Percentiles rank a stretch among this genome's conserved stretches.
phyloP scores from a whole-genome alignment of 495 filamentous ascomycete genomes.

The Pseudevernia furfuracea region DNA sequence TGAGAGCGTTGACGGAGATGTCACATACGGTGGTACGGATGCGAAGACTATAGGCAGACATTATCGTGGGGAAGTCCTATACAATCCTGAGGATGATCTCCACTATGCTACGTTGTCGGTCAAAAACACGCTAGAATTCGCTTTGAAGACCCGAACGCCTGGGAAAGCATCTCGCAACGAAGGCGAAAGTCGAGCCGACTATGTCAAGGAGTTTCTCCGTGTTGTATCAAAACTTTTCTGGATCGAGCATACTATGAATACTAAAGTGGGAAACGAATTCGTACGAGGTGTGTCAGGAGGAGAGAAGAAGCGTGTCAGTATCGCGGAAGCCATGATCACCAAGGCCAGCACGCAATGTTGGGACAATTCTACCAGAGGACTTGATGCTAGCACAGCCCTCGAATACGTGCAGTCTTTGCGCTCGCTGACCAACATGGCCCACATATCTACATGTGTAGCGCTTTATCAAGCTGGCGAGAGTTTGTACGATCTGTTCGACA shows the following conservation, averaged over 20 bases:
- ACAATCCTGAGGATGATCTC: slow-evolving; percentile 67
- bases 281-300: slow-evolving; percentile 64
- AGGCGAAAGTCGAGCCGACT: slow-evolving; percentile 54
- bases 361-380: slow-evolving; percentile 62
- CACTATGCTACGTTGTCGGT: slow-evolving; percentile 71
- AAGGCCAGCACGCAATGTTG: slow-evolving; percentile 58
- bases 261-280: slow-evolving; percentile 59
- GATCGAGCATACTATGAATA: slow-evolving; percentile 61
- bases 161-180: slow-evolving; percentile 52
- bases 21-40: slow-evolving; percentile 69
- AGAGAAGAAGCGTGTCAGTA: slow-evolving; percentile 65
- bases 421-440: slow-evolving; percentile 53
- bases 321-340: slow-evolving; percentile 61
- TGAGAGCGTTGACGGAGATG: slow-evolving; percentile 66
- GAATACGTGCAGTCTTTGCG: slow-evolving; percentile 59
- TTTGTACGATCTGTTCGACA: slow-evolving; percentile 63
- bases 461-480: slow-evolving; percentile 67
- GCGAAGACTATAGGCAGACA: slow-evolving; percentile 52
- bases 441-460: slow-evolving; percentile 54
- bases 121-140: slow-evolving; percentile 61
- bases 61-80: slow-evolving; percentile 58
- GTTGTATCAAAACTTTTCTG: slow-evolving; percentile 72
- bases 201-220: slow-evolving; percentile 57
- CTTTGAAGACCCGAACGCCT: slow-evolving; percentile 60
- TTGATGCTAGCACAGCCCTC: slow-evolving; percentile 60